A percentile compares a stretch with the other conserved stretches of the same genome.
These are phyloP conservation scores for Fimicolochytrium jonesii DNA, from an alignment of 192 early-diverging fungal species.

Conservation along the genomic window DNA sequence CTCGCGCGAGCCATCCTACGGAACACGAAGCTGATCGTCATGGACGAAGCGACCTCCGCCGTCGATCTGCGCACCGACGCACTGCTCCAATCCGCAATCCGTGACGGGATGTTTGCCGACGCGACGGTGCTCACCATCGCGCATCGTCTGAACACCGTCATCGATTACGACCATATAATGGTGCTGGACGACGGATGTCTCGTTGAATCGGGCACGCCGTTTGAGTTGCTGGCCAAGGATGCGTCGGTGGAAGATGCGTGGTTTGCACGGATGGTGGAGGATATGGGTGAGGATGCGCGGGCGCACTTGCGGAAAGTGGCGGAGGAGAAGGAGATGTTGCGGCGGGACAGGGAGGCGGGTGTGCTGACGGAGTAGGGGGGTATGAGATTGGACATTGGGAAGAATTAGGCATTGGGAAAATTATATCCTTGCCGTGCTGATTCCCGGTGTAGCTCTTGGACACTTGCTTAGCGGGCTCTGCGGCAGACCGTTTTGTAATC, in stretches of 20 bases:
- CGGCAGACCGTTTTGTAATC: no score
- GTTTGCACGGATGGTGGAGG: conserved; percentile 42
- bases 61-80: conserved; percentile 43
- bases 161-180: conserved; percentile 41
- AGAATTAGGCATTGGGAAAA: no score
- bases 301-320: conserved; percentile 28
- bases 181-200: conserved; percentile 41
- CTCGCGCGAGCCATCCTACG: conserved; percentile 69
- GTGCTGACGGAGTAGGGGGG: not conserved
- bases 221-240: conserved; percentile 34
- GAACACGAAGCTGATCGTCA: conserved; percentile 35
- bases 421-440: no score
- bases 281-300: conserved; percentile 43
- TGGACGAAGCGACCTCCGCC: conserved; percentile 46
- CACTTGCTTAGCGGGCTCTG: no score
- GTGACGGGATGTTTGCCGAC: conserved; percentile 31
- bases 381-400: no score
- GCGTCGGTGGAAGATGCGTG: conserved; percentile 25
- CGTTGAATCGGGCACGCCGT: conserved; percentile 52
- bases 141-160: conserved; percentile 46
- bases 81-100: conserved; percentile 40
- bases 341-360: not conserved
- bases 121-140: conserved; percentile 52
- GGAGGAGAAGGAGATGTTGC: conserved; percentile 20
- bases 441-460: no score